These are phyloP conservation scores for Candida takata DNA, from an alignment of 805 yeast genomes.

Conservation along the genomic window DNA sequence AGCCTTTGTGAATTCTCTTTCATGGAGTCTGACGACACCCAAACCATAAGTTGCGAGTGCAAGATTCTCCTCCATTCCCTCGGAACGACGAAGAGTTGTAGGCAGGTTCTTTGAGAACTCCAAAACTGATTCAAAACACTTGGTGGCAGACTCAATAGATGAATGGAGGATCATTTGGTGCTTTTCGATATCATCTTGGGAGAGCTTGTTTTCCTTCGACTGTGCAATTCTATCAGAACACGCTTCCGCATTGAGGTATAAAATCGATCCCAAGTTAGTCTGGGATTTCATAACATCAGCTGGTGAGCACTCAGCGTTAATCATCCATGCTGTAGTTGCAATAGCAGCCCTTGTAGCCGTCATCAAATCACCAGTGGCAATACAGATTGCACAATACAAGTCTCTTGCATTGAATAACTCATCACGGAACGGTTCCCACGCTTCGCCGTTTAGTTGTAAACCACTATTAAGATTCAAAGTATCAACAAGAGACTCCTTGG, in stretches of 20 bases:
- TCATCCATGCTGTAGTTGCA: conserved; percentile 65
- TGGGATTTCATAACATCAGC: conserved; percentile 58
- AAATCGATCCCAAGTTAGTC: conserved; percentile 63
- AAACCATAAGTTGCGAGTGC: conserved; percentile 80
- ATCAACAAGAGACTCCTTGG: too few species aligned
- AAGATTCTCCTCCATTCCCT: conserved; percentile 52
- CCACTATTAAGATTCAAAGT: too few species aligned
- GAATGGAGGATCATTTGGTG: conserved; percentile 20
- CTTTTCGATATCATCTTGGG: conserved; percentile 19
- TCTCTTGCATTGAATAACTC: conserved; percentile 78
- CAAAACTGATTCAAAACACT: conserved; percentile 38
- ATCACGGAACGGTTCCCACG: conserved; percentile 69
- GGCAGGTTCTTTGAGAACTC: conserved; percentile 35
- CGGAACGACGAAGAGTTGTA: conserved; percentile 28
- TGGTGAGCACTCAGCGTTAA: conserved; percentile 60
- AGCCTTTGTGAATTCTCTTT: conserved; percentile 49
- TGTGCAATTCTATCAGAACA: conserved; percentile 42
- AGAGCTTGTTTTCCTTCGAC: conserved; percentile 19
- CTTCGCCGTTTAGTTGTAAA: conserved; percentile 35
- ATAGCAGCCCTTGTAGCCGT: conserved; percentile 55
- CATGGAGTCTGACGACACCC: conserved; percentile 71
- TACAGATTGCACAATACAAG: conserved; percentile 60
- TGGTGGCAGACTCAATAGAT: conserved; percentile 28
- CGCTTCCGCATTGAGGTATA: conserved; percentile 61
- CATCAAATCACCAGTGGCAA: conserved; percentile 60